Percentiles rank a stretch among this genome's conserved stretches.
Evolutionary conservation across 2,329 filamentous ascomycete genomes (phyloP).

Genomic region (Pseudocercospora vitis): DNA sequence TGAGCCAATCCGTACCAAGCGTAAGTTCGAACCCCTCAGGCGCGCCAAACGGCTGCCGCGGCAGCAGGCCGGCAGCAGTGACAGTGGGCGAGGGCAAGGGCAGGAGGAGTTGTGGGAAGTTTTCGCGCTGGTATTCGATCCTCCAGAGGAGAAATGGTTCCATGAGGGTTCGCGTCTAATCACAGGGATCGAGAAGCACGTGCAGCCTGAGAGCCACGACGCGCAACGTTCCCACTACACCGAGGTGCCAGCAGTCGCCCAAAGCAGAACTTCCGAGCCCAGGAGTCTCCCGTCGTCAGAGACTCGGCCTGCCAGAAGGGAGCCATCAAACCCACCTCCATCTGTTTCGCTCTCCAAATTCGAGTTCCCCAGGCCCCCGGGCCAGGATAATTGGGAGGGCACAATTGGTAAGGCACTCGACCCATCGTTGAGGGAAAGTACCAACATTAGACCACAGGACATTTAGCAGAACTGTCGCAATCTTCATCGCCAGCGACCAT

Average conservation of each 20-base stretch:
- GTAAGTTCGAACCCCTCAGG: slow-evolving; percentile 34
- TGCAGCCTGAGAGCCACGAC: not conserved
- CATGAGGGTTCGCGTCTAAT: not conserved
- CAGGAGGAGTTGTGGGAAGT: slow-evolving; percentile 34
- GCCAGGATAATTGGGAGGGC: slow-evolving; percentile 29
- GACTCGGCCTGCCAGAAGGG: not conserved
- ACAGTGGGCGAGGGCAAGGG: slow-evolving; percentile 7
- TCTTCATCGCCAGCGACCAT: slow-evolving; percentile 32
- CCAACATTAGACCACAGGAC: slow-evolving; percentile 25
- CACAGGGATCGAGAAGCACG: not conserved
- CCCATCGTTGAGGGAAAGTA: not conserved
- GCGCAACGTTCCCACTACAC: not conserved
- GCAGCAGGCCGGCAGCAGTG: slow-evolving; percentile 15
- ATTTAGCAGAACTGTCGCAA: slow-evolving; percentile 19
- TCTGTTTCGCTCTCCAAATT: slow-evolving; percentile 32
- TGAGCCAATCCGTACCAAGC: slow-evolving; percentile 30
- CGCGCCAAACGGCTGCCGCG: slow-evolving; percentile 36
- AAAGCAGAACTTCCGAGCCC: not conserved
- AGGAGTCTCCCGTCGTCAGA: not conserved
- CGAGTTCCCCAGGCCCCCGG: slow-evolving; percentile 35
- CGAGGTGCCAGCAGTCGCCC: not conserved
- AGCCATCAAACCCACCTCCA: slow-evolving; percentile 16
- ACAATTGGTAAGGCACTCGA: slow-evolving; percentile 30
- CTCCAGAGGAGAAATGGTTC: slow-evolving; percentile 4
- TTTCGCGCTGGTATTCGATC: slow-evolving; percentile 34